Base-by-base conservation (phyloP, 2,329 filamentous ascomycete genomes). In the Ceratocystis destructans region DNA sequence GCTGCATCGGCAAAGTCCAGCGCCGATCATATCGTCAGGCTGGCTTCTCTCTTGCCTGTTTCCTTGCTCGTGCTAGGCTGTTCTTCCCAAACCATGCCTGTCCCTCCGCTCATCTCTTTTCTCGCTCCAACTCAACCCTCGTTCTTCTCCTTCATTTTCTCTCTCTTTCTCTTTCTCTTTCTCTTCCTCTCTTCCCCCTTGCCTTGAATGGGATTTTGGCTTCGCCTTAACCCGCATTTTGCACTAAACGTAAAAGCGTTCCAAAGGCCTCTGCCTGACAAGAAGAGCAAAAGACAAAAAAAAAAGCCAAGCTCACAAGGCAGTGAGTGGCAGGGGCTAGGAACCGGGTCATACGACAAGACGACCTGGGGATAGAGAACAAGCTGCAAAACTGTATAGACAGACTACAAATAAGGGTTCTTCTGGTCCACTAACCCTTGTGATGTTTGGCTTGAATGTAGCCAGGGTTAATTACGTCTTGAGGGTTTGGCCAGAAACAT, bases 241-340 rank as follows among this genome's bases (percentile, higher is more conserved):
- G 28, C 53, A 37, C 55, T 59, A 59, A 59, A 59, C 55, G 28
- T 59, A 37, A 59, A 59, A 59, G 31, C 33, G 28, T 59, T n/a
- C 55, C 20, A 59, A 59, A 37, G 55, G 7, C 37, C 55, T 59
- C 55, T 20, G 31, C 55, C 8, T 59, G 28, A 59, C 55, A 59
- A 59, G 55, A 59, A 50, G 25, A 31, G 33, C 31, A 37, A 31
- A 59, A 37, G 33, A n/a, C 28, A 20, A n/a, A 28, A 20, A 25
- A 53, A 20, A 59, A 59, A 37, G 55, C 55, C 55, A 37, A 59
- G 31, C 55, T 31, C 28, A 37, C 55, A 59, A 57, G 53, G 53
- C 53, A 33, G 53, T 31, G 53, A 57, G 25, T 31, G 28, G 53
- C 48, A 50, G 48, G 5, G 48, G 3, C 48, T n/a, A 37, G 15